Percentiles rank a stretch among this genome's conserved stretches.
phyloP scores from a whole-genome alignment of 2,329 filamentous ascomycete species.

The Colletotrichum lentis region DNA sequence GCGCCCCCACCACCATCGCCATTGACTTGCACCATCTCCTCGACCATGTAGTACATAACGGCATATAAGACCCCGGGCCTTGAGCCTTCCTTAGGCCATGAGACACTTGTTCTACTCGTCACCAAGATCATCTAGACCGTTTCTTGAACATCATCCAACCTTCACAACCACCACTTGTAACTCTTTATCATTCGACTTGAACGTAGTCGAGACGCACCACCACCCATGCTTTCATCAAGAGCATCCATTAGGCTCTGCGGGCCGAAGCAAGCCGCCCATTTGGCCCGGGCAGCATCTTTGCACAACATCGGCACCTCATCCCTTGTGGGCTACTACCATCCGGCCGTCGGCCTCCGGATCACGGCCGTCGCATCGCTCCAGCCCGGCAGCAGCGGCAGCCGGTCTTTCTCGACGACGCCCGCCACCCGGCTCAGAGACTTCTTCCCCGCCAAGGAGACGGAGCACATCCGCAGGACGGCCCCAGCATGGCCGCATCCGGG shows the following conservation, averaged over 20 bases:
- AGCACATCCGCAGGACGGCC: conserved; percentile 68
- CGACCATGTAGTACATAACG: neutral
- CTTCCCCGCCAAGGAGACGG: conserved; percentile 69
- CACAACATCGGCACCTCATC: conserved; percentile 31
- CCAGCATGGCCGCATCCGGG: conserved; percentile 76
- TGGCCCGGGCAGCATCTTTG: conserved; percentile 40
- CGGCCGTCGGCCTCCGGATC: conserved; percentile 44
- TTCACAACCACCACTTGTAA: neutral
- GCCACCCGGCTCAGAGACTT: conserved; percentile 61
- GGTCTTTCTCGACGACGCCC: conserved; percentile 60
- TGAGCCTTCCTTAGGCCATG: conserved; percentile 28
- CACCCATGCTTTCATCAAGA: conserved; percentile 44
- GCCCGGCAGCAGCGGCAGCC: conserved; percentile 40
- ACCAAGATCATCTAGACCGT: conserved; percentile 2
- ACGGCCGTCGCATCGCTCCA: conserved; percentile 41
- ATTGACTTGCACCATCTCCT: neutral
- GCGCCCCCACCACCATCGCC: neutral
- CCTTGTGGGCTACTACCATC: conserved; percentile 34
- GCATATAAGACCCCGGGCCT: conserved; percentile 29
- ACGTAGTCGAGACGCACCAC: conserved; percentile 2
- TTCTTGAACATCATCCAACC: neutral
- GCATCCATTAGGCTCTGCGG: conserved; percentile 43
- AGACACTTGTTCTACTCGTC: neutral
- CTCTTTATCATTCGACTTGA: neutral
- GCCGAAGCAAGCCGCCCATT: conserved; percentile 41